Evolutionary conservation across 257 asterid species (phyloP).

Genomic region (Anisodus acutangulus): DNA sequence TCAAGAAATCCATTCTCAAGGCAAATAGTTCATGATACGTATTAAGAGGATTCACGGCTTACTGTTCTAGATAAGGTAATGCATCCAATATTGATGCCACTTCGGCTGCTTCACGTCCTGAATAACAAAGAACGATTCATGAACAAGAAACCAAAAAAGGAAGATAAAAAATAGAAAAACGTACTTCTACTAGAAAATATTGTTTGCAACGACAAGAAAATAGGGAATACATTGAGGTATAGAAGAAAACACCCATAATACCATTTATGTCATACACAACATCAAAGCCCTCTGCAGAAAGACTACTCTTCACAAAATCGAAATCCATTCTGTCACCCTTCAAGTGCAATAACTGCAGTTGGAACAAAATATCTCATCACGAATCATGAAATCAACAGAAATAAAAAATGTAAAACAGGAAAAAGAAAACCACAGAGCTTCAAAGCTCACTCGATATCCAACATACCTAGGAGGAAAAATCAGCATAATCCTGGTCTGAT

Average conservation of each 20-base stretch:
- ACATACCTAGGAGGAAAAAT: constrained; percentile 76
- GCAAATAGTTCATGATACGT: background rate
- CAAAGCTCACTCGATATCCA: background rate
- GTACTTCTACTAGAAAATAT: background rate
- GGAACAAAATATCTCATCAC: background rate
- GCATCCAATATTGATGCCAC: constrained; percentile 90
- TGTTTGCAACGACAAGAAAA: background rate
- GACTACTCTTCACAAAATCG: constrained; percentile 88
- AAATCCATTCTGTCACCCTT: constrained; percentile 95
- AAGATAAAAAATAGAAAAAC: background rate
- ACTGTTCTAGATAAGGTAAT: constrained; percentile 93
- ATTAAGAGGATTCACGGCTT: constrained; percentile 37
- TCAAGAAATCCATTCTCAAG: background rate
- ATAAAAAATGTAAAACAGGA: background rate
- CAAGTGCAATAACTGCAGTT: constrained; percentile 77
- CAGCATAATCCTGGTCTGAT: constrained; percentile 72
- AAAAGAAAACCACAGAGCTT: background rate
- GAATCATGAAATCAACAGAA: background rate
- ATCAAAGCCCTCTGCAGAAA: constrained; percentile 87
- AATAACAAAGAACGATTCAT: constrained; percentile 11
- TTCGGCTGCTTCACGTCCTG: constrained; percentile 97
- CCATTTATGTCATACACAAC: constrained; percentile 97
- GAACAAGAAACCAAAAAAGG: background rate
- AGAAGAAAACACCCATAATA: constrained; percentile 33
- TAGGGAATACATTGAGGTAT: background rate